Evolutionary conservation across 805 yeast genomes (phyloP), one percentile per base, ranked within the genome.

Genomic region (Candida maltosa): DNA sequence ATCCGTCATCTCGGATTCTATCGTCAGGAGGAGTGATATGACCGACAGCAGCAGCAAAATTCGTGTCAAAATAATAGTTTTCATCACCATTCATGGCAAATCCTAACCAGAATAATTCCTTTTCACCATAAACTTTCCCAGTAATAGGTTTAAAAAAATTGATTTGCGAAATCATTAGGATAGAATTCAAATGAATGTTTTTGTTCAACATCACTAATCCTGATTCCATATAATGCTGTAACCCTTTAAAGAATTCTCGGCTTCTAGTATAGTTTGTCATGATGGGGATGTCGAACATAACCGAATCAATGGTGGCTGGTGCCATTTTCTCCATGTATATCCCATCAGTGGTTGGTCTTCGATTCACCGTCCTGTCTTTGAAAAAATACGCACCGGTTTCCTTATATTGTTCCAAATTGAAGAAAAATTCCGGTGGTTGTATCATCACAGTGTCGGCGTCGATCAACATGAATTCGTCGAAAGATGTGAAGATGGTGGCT

Each of bases 401-500:
- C 6, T 42, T 31, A 31, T 58, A 67, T 18, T 61, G 63, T 16
- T 48, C 38, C 16, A 57, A 35, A 5, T 54, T 44, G 41, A 61
- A 60, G 45, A 54, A 60, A 33, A 51, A 48, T n/a, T 51, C 50
- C 2, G 63, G 62, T 16, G 38, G 42, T 37, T 56, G 52, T 10
- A 62, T 46, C 33, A 69, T 46, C 6, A 70, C 64, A 0, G 73
- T 55, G 50, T 76, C 81, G 4, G 81, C 74, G 52, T 77, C 82
- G 40, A 77, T 46, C 42, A 76, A 52, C 24, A 77, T 62, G 55
- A 66, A 67, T 37, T 76, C 80, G 42, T 72, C 76, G 47, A 72
- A 76, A 2, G 80, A 69, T 39, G 71, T 78, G 54, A 80, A 80
- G 26, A 76, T 42, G 16, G 72, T 61, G 1, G 85, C 82, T 20